phyloP scores from a whole-genome alignment of 1,284 basidiomycete species.

The Neonothopanus nambi region DNA sequence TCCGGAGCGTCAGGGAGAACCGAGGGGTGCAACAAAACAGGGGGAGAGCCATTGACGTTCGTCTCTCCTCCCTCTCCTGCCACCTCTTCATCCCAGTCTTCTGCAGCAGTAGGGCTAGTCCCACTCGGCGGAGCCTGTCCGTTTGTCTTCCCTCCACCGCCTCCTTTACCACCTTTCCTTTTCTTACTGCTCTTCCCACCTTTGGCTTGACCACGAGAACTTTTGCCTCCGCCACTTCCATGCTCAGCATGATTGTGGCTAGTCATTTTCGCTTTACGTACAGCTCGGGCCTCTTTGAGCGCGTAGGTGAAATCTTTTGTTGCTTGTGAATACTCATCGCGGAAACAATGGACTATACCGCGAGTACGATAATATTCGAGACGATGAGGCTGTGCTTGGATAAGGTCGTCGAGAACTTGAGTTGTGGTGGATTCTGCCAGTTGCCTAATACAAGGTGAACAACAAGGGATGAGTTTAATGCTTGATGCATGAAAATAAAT shows the following conservation, averaged over 20 bases:
- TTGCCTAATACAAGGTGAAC: constrained; percentile 47
- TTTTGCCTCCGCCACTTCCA: not conserved
- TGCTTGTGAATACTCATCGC: constrained; percentile 74
- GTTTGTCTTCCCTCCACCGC: constrained; percentile 35
- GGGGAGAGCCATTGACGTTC: constrained; percentile 11
- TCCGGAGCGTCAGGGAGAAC: constrained; percentile 72
- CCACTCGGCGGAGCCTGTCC: constrained; percentile 67
- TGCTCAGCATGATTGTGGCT: constrained; percentile 3
- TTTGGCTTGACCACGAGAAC: not conserved
- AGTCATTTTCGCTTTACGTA: constrained; percentile 49
- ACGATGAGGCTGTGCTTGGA: constrained; percentile 65
- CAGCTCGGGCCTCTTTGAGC: constrained; percentile 69
- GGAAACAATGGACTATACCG: constrained; percentile 82
- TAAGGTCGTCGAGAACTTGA: constrained; percentile 70
- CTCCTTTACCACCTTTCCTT: constrained; percentile 41
- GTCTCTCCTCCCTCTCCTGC: constrained; percentile 31
- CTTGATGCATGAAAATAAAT: not conserved
- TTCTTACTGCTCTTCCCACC: constrained; percentile 34
- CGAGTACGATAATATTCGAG: constrained; percentile 81
- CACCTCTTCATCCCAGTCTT: constrained; percentile 42
- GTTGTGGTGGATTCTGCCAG: constrained; percentile 79
- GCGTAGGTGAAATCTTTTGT: constrained; percentile 77
- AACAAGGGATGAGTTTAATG: not conserved
- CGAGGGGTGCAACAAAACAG: constrained; percentile 60
- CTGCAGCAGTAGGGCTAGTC: constrained; percentile 44